Percentiles rank a stretch among this genome's conserved stretches.
Conservation (phyloP, 495 filamentous ascomycete genomes). For the Staphylotrichum tortipilum region DNA sequence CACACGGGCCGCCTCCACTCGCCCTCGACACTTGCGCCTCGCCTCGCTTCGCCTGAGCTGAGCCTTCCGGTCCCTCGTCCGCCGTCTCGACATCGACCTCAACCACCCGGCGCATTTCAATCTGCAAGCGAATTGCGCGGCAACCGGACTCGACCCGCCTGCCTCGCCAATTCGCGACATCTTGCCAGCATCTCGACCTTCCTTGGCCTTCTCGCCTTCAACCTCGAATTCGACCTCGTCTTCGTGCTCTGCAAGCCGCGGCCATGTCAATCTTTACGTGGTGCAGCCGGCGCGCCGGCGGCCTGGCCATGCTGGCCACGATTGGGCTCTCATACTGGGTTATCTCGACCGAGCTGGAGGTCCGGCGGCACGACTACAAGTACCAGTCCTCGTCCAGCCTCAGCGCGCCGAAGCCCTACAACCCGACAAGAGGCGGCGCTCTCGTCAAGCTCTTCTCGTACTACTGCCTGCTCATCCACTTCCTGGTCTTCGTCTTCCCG, state of each 20-base stretch:
- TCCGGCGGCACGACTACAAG: slow-evolving; percentile 37
- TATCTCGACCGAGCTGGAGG: slow-evolving; percentile 35
- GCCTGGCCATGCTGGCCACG: slow-evolving; percentile 39
- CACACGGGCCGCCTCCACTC: slow-evolving; percentile 8
- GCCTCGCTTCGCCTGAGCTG: not conserved
- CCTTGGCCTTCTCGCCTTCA: not conserved
- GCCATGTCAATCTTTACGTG: slow-evolving; percentile 42
- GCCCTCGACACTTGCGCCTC: not conserved
- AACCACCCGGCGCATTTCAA: not conserved
- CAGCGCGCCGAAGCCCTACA: slow-evolving; percentile 28
- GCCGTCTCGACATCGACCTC: not conserved
- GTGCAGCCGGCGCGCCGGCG: slow-evolving; percentile 40
- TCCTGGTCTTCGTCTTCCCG: slow-evolving; percentile 45
- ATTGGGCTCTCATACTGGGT: slow-evolving; percentile 39
- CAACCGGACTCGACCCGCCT: not conserved
- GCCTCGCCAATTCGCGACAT: slow-evolving; percentile 1
- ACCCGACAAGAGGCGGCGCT: slow-evolving; percentile 25
- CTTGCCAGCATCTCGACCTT: not conserved
- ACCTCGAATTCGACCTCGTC: no score
- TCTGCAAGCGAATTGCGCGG: not conserved
- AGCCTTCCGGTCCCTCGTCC: not conserved
- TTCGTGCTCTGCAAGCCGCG: no score
- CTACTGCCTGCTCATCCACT: slow-evolving; percentile 46
- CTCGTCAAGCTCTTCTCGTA: slow-evolving; percentile 40
- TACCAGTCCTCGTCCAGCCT: slow-evolving; percentile 36